Evolutionary conservation across 2,329 filamentous ascomycete species (phyloP), one percentile per base, ranked within the genome.

Genomic region (Stagonosporopsis vannaccii): DNA sequence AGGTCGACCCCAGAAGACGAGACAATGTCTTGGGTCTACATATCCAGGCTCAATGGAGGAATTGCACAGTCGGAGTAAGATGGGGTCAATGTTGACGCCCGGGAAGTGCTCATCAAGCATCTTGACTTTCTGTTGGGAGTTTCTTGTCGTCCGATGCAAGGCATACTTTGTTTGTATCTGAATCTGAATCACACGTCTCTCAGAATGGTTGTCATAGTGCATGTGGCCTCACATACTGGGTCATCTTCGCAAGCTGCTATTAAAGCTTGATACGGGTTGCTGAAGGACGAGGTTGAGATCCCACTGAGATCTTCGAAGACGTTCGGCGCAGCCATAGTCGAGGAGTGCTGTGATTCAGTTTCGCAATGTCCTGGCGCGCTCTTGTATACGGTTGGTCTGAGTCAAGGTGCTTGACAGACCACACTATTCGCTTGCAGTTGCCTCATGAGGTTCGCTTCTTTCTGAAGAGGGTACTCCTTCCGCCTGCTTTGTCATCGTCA

Each of bases 1-100:
- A 15, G 94, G 94, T 6, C 93, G 83, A 3, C 90, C 91, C 92
- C 92, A 97, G 70, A 97, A 88, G 0, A 92, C 90, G 11, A 97
- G 81, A 71, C 93, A 96, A 69, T 97, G 84, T 36, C 94, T 82
- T 37, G 86, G 84, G 72, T 98, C 94, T 47, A 81, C 74, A 71
- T 90, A 96, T 1, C 85, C 86, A 1, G 87, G 88, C 60, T 91
- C 83, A 32, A 88, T 77, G 1, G 82, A 76, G 1, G 84, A 84
- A 39, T 88, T 82, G 63, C 89, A 84, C 28, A 97, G 78, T 51
- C 88, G 87, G 45, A 87, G 79, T 1, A 97, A 82, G 51, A 91
- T 87, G 2, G 88, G 86, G 70, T 98, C 94, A 47, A 94, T 83
- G 44, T 85, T 85, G 67, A 96, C 84, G 54, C 89, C 89, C 1